A percentile compares a stretch with the other conserved stretches of the same genome.
Conservation (phyloP, 176 grass and related monocot species). For the Chrysopogon serrulatus region DNA sequence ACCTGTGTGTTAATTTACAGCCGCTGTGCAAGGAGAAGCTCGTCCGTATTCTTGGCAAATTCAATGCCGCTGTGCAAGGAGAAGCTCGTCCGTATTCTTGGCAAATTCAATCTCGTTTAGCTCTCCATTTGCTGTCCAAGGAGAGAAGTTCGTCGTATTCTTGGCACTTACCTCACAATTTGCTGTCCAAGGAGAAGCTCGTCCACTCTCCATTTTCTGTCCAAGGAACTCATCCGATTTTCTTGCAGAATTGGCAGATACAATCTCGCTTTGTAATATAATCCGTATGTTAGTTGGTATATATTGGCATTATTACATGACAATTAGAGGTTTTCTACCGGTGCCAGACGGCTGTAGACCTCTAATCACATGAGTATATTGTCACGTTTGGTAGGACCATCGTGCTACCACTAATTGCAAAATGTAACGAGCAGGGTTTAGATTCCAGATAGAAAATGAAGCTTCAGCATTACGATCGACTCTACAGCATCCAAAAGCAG, state of each 20-base stretch:
- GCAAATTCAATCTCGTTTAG: constrained; percentile 41
- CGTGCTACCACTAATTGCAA: background rate
- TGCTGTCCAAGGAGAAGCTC: too few relatives aligned
- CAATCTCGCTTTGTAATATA: constrained; percentile 19
- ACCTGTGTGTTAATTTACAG: background rate
- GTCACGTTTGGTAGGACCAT: background rate
- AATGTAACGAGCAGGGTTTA: background rate
- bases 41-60: constrained; percentile 36
- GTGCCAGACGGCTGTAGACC: background rate
- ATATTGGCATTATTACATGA: background rate
- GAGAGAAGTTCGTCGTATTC: too few relatives aligned
- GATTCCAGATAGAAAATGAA: background rate
- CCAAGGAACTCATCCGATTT: too few relatives aligned
- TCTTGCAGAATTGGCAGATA: too few relatives aligned
- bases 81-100: constrained; percentile 34
- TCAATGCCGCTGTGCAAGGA: constrained; percentile 55
- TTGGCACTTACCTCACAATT: too few relatives aligned
- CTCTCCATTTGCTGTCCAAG: constrained; percentile 18
- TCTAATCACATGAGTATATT: background rate
- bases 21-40: constrained; percentile 59
- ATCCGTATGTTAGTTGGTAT: background rate
- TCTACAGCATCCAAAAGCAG: background rate
- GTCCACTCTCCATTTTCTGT: too few relatives aligned
- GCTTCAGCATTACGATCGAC: background rate
- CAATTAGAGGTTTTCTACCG: background rate